phyloP scores from a whole-genome alignment of 1,284 basidiomycete species.

The Cryptococcus amylolentus region DNA sequence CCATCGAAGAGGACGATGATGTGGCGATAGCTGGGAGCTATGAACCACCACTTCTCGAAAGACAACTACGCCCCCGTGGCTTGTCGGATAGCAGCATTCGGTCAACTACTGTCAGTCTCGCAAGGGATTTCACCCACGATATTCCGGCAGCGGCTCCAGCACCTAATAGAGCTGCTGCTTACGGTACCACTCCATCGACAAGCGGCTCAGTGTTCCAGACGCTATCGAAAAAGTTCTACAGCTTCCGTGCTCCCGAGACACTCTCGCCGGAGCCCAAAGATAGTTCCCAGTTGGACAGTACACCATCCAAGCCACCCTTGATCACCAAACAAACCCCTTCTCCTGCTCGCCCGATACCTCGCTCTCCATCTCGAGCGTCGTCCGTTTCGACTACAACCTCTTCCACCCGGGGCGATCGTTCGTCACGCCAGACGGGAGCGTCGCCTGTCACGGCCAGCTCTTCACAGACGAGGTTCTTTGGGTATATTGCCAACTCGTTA shows the following conservation, averaged over 20 bases:
- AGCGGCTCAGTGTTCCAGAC: slow-evolving; percentile 17
- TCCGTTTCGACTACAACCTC: slow-evolving; percentile 15
- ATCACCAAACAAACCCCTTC: slow-evolving; percentile 6
- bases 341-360: slow-evolving; percentile 15
- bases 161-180: slow-evolving; percentile 7
- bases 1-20: slow-evolving; percentile 24
- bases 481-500: slow-evolving; percentile 16
- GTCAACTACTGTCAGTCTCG: slow-evolving; percentile 62
- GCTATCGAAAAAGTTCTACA: slow-evolving; percentile 23
- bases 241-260: slow-evolving; percentile 12
- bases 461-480: slow-evolving; percentile 13
- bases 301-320: not conserved
- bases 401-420: not conserved
- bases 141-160: not conserved
- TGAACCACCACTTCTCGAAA: slow-evolving; percentile 56
- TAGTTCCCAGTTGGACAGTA: not conserved
- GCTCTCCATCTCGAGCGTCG: slow-evolving; percentile 8
- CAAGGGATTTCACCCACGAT: not conserved
- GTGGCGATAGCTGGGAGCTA: slow-evolving; percentile 39
- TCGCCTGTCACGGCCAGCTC: slow-evolving; percentile 4
- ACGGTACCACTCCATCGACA: slow-evolving; percentile 1
- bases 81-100: slow-evolving; percentile 86
- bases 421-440: not conserved
- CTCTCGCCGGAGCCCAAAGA: not conserved
- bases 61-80: slow-evolving; percentile 69